Conservation (phyloP, 192 early-diverging fungal species). For the Mortierella hygrophila region DNA sequence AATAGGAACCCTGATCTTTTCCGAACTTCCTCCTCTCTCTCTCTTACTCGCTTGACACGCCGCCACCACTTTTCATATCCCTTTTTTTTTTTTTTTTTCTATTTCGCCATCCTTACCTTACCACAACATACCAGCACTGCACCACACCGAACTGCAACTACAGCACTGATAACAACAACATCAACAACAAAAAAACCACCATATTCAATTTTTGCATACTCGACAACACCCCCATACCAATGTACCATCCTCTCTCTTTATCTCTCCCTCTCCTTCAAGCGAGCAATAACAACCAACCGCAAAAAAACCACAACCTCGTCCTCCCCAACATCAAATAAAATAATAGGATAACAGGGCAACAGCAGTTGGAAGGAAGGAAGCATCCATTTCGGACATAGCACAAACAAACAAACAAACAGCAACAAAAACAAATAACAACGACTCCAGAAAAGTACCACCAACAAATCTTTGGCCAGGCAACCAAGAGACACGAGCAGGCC, state of each 20-base stretch:
- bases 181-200: neutral
- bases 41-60: neutral
- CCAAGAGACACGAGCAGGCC: neutral
- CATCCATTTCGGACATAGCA: neutral
- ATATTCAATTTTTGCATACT: neutral
- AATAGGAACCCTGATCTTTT: neutral
- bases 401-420: neutral
- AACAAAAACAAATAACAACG: neutral
- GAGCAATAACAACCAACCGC: neutral
- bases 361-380: neutral
- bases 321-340: neutral
- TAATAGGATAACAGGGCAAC: neutral
- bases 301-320: neutral
- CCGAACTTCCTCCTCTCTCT: neutral
- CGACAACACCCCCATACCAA: neutral
- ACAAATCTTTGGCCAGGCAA: neutral
- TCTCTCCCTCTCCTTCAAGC: neutral
- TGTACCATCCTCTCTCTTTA: neutral
- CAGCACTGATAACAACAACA: neutral
- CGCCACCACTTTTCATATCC: neutral
- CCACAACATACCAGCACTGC: constrained; percentile 6
- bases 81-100: constrained; percentile 17
- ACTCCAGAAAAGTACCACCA: neutral
- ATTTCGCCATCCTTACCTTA: neutral
- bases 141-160: neutral